phyloP scores from a whole-genome alignment of 2,329 filamentous ascomycete genomes.

The Neonectria hederae region DNA sequence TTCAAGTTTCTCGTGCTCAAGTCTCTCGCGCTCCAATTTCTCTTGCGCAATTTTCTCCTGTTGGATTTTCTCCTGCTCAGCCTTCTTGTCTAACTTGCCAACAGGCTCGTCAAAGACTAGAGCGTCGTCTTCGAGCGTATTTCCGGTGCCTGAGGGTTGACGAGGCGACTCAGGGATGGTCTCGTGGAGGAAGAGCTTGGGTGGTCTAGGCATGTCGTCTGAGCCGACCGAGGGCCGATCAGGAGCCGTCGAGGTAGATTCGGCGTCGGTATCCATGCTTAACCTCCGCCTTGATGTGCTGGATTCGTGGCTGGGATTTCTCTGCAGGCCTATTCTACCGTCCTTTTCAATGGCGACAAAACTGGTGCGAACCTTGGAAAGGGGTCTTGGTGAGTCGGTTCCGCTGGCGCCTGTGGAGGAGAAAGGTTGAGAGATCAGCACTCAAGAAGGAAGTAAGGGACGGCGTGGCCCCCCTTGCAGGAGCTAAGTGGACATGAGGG shows the following conservation, averaged over 20 bases:
- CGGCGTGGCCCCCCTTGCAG: conserved; percentile 24
- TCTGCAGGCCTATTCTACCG: conserved; percentile 63
- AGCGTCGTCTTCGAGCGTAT: conserved; percentile 29
- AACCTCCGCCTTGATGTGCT: conserved; percentile 49
- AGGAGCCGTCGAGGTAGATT: conserved; percentile 46
- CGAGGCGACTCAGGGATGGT: conserved; percentile 55
- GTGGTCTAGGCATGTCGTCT: conserved; percentile 38
- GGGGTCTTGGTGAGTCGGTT: conserved; percentile 67
- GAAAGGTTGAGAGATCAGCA: conserved; percentile 36
- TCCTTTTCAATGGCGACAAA: conserved; percentile 79
- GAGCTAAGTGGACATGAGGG: conserved; percentile 3
- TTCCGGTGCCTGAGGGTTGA: conserved; percentile 34
- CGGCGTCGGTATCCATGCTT: conserved; percentile 48
- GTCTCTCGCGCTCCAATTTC: neutral
- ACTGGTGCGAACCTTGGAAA: conserved; percentile 79
- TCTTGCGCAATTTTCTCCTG: neutral
- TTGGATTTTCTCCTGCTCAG: conserved; percentile 30
- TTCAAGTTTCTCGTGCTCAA: conserved; percentile 44
- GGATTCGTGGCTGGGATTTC: conserved; percentile 51
- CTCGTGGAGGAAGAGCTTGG: conserved; percentile 47
- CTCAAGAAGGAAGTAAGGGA: conserved; percentile 30
- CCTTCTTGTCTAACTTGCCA: conserved; percentile 52
- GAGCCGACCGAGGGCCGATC: conserved; percentile 49
- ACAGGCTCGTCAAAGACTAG: conserved; percentile 48
- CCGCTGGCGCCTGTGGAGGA: conserved; percentile 45